Evolutionary conservation across 2,329 filamentous ascomycete species (phyloP), one percentile per base, ranked within the genome.

Genomic region (Fusarium pilosicola): DNA sequence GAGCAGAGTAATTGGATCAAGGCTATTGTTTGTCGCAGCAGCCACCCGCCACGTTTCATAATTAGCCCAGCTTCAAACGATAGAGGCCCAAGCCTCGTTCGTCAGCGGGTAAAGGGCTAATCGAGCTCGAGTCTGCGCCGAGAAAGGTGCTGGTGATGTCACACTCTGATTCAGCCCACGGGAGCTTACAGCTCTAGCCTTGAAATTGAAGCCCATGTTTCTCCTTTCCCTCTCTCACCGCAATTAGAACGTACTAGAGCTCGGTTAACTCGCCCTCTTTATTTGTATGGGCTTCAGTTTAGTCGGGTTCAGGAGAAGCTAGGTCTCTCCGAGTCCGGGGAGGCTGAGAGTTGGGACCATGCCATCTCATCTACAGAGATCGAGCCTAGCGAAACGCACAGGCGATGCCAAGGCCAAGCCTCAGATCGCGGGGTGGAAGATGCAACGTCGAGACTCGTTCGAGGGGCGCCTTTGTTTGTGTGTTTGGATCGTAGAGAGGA

Each of bases 51-150:
- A 67, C 34, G 45, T 71, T 57, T 67, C 45, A 62, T 71, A 28
- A n/a, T 30, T 26, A 44, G 42, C 14, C 18, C 18, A 26, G 38
- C 48, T 61, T 11, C 30, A 48, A 54, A 34, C 41, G n/a, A 58
- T 28, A 18, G 20, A 49, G 11, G n/a, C 7, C 24, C 24, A 39
- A 28, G 51, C 51, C 32, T 34, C 1, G 32, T 24, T 54, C 51
- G 22, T 54, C 34, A 26, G 22, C 20, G 44, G 32, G 36, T 48
- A 24, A 24, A 51, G 28, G 48, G 48, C 15, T 51, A 54, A 62
- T 52, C 70, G 39, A 58, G 32, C 70, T 68, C 62, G 58, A 74
- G 52, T 63, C 70, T 71, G 66, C 58, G 66, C 66, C 57, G 52
- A 56, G 46, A 44, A 42, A 28, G 42, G 13, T 22, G 30, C 45